Percentiles rank a stretch among this genome's conserved stretches.
These are phyloP conservation scores for Haplosporangium gracile DNA, from an alignment of 192 early-diverging fungal species.

Conservation along the genomic window DNA sequence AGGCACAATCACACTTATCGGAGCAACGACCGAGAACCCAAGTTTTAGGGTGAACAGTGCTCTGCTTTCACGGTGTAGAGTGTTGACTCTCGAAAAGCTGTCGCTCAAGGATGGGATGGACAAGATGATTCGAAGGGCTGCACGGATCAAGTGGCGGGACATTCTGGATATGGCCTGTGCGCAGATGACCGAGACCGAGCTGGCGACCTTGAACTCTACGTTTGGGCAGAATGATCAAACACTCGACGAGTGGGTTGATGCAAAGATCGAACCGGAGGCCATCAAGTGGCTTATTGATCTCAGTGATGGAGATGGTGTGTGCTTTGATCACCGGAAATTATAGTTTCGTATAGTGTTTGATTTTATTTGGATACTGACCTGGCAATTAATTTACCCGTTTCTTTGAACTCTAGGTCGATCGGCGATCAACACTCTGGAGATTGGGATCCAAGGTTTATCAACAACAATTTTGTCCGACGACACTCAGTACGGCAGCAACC, in stretches of 20 bases:
- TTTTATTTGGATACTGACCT: not conserved
- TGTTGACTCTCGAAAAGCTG: slow-evolving; percentile 81
- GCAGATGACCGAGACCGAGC: slow-evolving; percentile 33
- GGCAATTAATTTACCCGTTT: not conserved
- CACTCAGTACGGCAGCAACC: not conserved
- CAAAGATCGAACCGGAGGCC: slow-evolving; percentile 51
- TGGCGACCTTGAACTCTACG: not conserved
- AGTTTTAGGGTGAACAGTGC: slow-evolving; percentile 88
- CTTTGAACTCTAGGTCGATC: slow-evolving; percentile 61
- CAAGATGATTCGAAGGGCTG: slow-evolving; percentile 71
- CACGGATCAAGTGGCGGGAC: slow-evolving; percentile 63
- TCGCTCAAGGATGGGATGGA: slow-evolving; percentile 67
- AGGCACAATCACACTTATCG: slow-evolving; percentile 77
- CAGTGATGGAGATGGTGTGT: slow-evolving; percentile 84
- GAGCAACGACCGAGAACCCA: slow-evolving; percentile 86
- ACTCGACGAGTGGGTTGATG: slow-evolving; percentile 23
- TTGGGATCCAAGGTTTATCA: slow-evolving; percentile 59
- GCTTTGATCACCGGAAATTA: not conserved
- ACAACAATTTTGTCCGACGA: slow-evolving; percentile 26
- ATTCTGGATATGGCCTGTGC: slow-evolving; percentile 32
- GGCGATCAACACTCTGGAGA: slow-evolving; percentile 78
- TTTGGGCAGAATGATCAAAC: slow-evolving; percentile 19
- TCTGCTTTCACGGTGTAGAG: slow-evolving; percentile 82
- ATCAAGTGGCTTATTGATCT: slow-evolving; percentile 69
- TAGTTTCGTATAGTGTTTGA: not conserved